These are phyloP conservation scores for Kurtzmaniella quercitrusa DNA, from an alignment of 1,139 yeast species.

Conservation along the genomic window DNA sequence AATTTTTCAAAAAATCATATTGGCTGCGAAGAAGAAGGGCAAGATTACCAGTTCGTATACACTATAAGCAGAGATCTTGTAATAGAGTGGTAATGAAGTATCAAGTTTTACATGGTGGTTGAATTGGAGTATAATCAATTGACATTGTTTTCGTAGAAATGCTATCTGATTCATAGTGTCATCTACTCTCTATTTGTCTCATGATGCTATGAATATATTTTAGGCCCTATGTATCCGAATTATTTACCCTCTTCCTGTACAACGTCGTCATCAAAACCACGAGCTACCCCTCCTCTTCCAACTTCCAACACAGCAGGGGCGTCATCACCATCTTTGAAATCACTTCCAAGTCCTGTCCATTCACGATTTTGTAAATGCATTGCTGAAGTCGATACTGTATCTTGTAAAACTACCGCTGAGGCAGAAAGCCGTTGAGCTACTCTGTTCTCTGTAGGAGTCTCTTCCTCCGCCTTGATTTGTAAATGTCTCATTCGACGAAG, in stretches of 20 bases:
- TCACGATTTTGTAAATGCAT: slow-evolving; percentile 62
- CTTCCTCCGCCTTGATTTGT: slow-evolving; percentile 42
- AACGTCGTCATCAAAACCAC: slow-evolving; percentile 21
- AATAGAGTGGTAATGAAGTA: no score
- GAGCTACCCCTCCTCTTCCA: slow-evolving; percentile 84
- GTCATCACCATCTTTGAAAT: slow-evolving; percentile 50
- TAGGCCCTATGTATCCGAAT: background rate
- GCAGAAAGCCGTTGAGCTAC: slow-evolving; percentile 55
- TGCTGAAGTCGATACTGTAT: slow-evolving; percentile 90
- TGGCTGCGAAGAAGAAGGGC: no score
- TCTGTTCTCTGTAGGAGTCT: slow-evolving; percentile 16
- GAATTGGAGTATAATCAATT: no score
- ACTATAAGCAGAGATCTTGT: no score
- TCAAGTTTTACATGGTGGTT: no score
- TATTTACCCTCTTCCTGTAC: background rate
- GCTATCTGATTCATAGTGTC: background rate
- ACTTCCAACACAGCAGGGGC: slow-evolving; percentile 74
- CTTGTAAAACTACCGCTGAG: slow-evolving; percentile 59
- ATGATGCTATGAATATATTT: background rate
- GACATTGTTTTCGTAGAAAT: no score
- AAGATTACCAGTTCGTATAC: no score
- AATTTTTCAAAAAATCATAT: no score
- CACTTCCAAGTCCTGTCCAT: slow-evolving; percentile 95
- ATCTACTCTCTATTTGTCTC: background rate
- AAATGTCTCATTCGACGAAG: slow-evolving; percentile 64